phyloP scores from a whole-genome alignment of 306 rosid species.

The Casuarina equisetifolia region DNA sequence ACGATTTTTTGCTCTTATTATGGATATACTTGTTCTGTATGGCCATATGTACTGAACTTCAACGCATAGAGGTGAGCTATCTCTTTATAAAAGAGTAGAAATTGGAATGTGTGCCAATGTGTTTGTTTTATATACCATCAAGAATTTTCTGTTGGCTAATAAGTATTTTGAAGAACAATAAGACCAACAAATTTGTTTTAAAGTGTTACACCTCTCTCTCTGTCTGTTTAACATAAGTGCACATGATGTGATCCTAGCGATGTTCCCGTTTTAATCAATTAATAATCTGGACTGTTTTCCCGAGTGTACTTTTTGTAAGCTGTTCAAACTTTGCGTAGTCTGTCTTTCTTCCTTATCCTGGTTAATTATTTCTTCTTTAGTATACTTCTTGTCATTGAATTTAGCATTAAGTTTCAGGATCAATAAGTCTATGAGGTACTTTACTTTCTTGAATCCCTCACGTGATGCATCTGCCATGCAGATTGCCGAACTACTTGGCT shows the following conservation, averaged over 20 bases:
- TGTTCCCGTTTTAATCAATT: not conserved
- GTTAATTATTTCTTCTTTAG: not conserved
- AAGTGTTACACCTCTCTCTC: not conserved
- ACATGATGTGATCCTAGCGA: too few relatives aligned
- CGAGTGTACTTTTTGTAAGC: not conserved
- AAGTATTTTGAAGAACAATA: not conserved
- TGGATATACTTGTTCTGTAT: not conserved
- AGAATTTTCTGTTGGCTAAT: not conserved
- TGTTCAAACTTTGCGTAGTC: not conserved
- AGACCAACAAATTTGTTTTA: not conserved
- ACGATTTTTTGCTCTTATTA: not conserved
- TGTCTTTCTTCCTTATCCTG: not conserved
- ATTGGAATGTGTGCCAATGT: not conserved
- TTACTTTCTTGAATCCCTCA: not conserved
- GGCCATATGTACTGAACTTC: not conserved
- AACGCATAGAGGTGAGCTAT: not conserved
- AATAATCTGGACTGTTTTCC: not conserved
- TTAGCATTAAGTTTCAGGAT: not conserved
- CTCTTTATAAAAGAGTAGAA: not conserved
- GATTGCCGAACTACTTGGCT: conserved; percentile 85
- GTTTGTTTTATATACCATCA: not conserved
- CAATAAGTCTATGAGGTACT: not conserved
- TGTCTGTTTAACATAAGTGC: not conserved
- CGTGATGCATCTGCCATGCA: conserved; percentile 38
- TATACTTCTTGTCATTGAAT: not conserved